phyloP scores from a whole-genome alignment of 2,329 filamentous ascomycete genomes.

The Hortaea werneckii region DNA sequence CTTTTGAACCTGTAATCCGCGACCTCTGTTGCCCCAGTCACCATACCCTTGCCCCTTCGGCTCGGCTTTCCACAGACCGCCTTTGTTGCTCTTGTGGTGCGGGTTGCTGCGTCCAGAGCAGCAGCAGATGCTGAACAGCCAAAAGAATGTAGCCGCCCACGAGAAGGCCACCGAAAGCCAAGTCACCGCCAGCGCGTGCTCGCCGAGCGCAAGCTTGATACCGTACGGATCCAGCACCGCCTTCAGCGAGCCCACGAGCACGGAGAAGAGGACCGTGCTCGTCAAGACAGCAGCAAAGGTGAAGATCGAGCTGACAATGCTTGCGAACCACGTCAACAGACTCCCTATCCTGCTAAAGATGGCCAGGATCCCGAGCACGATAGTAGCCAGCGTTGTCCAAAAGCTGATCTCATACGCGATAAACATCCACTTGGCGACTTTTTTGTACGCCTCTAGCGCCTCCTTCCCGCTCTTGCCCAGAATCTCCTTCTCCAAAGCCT shows the following conservation, averaged over 20 bases:
- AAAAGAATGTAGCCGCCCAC: constrained; percentile 71
- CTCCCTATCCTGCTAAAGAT: constrained; percentile 74
- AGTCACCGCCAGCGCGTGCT: constrained; percentile 56
- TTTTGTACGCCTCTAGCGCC: constrained; percentile 62
- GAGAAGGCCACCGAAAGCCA: constrained; percentile 77
- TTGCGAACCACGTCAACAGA: constrained; percentile 70
- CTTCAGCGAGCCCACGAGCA: constrained; percentile 61
- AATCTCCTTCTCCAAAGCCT: constrained; percentile 22
- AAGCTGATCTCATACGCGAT: constrained; percentile 69
- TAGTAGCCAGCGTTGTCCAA: constrained; percentile 56
- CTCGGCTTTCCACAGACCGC: constrained; percentile 25
- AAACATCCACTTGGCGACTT: constrained; percentile 71
- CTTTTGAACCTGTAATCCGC: constrained; percentile 45
- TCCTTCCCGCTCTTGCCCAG: constrained; percentile 58
- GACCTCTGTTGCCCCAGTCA: constrained; percentile 9
- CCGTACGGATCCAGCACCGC: constrained; percentile 59
- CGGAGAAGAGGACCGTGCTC: constrained; percentile 61
- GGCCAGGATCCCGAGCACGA: constrained; percentile 70
- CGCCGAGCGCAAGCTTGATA: constrained; percentile 57
- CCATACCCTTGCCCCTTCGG: constrained; percentile 19
- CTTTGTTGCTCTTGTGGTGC: constrained; percentile 32
- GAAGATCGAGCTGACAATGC: constrained; percentile 50
- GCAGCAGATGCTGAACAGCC: constrained; percentile 86
- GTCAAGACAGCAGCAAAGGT: constrained; percentile 58
- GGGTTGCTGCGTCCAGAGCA: constrained; percentile 57